Base-by-base conservation (phyloP, 441 rosid genomes). In the Gossypium davidsonii region DNA sequence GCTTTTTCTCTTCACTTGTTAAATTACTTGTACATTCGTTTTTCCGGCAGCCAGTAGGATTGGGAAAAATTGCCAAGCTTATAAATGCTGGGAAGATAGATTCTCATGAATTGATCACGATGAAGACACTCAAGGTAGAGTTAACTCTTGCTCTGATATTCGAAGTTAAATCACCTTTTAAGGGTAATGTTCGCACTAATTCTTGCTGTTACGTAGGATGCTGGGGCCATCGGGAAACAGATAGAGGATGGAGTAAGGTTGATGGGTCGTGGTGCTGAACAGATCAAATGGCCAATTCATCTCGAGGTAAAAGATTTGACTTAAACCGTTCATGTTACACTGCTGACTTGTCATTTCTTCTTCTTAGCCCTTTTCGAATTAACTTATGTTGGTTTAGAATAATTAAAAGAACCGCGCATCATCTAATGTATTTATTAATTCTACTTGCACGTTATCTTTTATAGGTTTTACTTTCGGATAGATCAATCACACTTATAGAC, bases 251-350 rank as follows among this genome's bases (percentile, higher is more conserved):
- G 98, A 77, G 97, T 94, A 73, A 86, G 97, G 81, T 79, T 94
- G 84, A 92, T 92, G 98, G 98, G 97, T 3, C 97, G 98, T 61
- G 98, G 97, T 56, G 79, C 86, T 60, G 97, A 89, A 63, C 84
- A 88, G 71, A 92, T 94, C 80, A 80, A 89, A 60, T 94, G 98
- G 98, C 97, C 97, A 52, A 89, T 94, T 77, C 94, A 92, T 84
- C 84, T 92, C 12, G 97, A 94, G 97, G 98, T 94, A 84, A 75
- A 46, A 10, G 67, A 17, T 73, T 17, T 57, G 25, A 28, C 31
- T 42, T 10, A 21, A 73, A 10, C 70, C 56, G 15, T 75, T 67
- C 34, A 15, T 67, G 15, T 57, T 71, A 39, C 71, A 42, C 63
- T 21, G 25, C 68, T 23, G 6, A 46, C 39, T 31, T n/a, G 49